phyloP scores from a whole-genome alignment of 2,329 filamentous ascomycete species.

The Calonectria leucothoes region DNA sequence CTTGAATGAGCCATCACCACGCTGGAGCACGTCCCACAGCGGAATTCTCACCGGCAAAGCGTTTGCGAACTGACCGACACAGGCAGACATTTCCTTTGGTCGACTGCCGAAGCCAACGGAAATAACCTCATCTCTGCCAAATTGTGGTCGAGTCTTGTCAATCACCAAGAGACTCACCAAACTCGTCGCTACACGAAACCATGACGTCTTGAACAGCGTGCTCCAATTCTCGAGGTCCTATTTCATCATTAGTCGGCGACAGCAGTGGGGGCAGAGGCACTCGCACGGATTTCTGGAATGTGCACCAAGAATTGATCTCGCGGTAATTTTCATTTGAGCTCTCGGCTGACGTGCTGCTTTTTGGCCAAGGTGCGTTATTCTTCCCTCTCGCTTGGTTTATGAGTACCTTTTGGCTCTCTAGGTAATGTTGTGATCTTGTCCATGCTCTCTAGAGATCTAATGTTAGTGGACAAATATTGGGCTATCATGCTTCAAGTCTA shows the following conservation, averaged over 20 bases:
- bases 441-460: background rate
- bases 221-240: background rate
- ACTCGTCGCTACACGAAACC: background rate
- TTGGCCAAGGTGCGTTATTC: background rate
- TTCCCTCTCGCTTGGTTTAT: background rate
- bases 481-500: background rate
- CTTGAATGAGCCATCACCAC: background rate
- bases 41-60: background rate
- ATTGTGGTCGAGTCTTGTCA: background rate
- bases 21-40: background rate
- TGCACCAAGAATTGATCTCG: background rate
- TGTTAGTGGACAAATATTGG: background rate
- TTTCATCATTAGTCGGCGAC: background rate
- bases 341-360: background rate
- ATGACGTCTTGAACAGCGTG: background rate
- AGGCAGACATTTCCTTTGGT: background rate
- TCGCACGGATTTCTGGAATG: background rate
- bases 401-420: background rate
- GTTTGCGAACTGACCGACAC: background rate
- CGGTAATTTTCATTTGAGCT: background rate
- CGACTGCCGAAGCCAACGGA: background rate
- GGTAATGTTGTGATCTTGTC: background rate
- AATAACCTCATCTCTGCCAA: background rate
- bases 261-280: background rate
- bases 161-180: background rate